Conservation (phyloP, 306 rosid species). For the Cicer yamashitae region DNA sequence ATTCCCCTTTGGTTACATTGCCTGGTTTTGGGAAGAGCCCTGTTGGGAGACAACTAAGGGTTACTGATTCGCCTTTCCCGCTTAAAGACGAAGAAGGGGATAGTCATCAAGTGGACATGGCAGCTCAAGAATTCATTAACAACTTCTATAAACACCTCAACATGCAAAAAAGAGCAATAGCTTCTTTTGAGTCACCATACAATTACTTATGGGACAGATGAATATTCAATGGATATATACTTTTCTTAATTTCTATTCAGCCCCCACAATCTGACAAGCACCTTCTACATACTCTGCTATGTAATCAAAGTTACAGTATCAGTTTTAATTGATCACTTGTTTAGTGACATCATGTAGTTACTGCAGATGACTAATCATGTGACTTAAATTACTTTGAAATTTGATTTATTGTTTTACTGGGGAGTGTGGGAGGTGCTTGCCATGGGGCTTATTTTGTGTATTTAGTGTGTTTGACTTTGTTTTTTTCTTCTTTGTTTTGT, state of each 20-base stretch:
- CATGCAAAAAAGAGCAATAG: conserved; percentile 50
- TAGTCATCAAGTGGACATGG: conserved; percentile 65
- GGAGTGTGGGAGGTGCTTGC: no score
- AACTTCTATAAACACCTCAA: conserved; percentile 71
- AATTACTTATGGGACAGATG: conserved; percentile 48
- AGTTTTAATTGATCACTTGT: conserved; percentile 15
- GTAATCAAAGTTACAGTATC: conserved; percentile 7
- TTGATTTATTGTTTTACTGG: neutral
- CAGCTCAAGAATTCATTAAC: conserved; percentile 81
- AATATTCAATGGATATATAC: neutral
- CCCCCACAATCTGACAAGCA: no score
- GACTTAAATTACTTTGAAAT: neutral
- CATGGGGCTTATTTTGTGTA: no score
- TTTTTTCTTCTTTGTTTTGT: neutral
- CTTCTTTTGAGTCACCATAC: conserved; percentile 61
- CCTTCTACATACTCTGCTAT: conserved; percentile 17
- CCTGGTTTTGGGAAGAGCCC: conserved; percentile 91
- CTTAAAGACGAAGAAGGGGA: conserved; percentile 70
- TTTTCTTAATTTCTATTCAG: neutral
- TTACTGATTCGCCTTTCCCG: conserved; percentile 90
- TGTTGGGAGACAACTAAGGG: conserved; percentile 66
- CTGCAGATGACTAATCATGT: conserved; percentile 1
- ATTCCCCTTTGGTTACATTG: conserved; percentile 61
- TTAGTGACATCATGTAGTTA: neutral
- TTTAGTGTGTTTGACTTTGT: no score